phyloP scores from a whole-genome alignment of 2,329 filamentous ascomycete species.

The Neurospora sp. region DNA sequence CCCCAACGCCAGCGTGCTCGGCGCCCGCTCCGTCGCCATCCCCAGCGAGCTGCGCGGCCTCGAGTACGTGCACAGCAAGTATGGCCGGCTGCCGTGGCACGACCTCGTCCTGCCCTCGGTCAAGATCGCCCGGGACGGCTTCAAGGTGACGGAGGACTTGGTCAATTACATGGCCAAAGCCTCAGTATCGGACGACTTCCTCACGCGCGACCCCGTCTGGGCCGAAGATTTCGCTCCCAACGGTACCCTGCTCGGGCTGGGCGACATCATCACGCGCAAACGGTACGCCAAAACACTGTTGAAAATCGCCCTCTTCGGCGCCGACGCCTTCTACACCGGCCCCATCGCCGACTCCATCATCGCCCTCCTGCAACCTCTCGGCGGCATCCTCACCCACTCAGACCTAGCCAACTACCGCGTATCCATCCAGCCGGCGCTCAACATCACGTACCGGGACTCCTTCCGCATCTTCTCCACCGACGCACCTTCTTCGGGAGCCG shows the following conservation, averaged over 20 bases:
- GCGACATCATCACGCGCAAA: conserved; percentile 69
- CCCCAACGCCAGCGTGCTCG: conserved; percentile 52
- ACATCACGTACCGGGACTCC: conserved; percentile 53
- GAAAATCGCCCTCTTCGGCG: conserved; percentile 60
- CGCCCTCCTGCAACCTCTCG: conserved; percentile 51
- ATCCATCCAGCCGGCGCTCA: conserved; percentile 48
- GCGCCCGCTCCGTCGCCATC: conserved; percentile 62
- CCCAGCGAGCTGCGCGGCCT: conserved; percentile 71
- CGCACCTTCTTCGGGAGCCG: conserved; percentile 68
- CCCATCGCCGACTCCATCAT: conserved; percentile 61
- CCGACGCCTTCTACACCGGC: conserved; percentile 27
- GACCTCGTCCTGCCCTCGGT: conserved; percentile 65
- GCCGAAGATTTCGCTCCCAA: conserved; percentile 82
- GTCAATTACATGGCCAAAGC: conserved; percentile 59
- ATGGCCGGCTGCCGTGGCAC: conserved; percentile 59
- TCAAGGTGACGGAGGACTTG: conserved; percentile 62
- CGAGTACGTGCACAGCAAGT: conserved; percentile 64
- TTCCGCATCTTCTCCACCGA: conserved; percentile 60
- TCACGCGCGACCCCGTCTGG: conserved; percentile 68
- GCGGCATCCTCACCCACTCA: conserved; percentile 77
- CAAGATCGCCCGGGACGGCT: conserved; percentile 62
- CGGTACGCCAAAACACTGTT: conserved; percentile 72
- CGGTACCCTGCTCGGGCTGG: conserved; percentile 59
- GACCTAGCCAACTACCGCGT: conserved; percentile 67
- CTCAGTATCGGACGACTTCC: conserved; percentile 43